A percentile compares a stretch with the other conserved stretches of the same genome.
phyloP scores from a whole-genome alignment of 1,284 basidiomycete species.

The Prillingera fragicola region DNA sequence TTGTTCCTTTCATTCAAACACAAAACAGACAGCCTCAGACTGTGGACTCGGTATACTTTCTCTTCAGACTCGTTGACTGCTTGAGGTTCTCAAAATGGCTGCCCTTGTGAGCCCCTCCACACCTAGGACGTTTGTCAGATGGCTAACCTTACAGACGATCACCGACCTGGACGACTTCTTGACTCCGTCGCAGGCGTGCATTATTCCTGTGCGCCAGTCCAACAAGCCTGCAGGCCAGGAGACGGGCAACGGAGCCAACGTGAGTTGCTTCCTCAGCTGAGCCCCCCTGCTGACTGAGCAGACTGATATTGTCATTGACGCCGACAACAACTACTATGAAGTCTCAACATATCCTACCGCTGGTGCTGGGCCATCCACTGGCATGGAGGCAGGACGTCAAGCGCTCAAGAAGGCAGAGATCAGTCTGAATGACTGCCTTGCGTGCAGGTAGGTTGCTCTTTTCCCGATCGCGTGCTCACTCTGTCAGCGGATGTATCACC shows the following conservation, averaged over 20 bases:
- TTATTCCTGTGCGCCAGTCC: constrained; percentile 70
- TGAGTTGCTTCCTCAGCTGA: neutral
- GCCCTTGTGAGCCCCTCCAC: constrained; percentile 2
- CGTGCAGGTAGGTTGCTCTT: constrained; percentile 48
- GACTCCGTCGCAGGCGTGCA: constrained; percentile 93
- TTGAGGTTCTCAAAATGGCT: constrained; percentile 2
- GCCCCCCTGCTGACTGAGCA: constrained; percentile 16
- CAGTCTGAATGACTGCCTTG: constrained; percentile 82
- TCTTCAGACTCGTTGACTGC: too few species aligned
- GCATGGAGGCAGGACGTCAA: constrained; percentile 42
- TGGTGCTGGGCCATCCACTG: constrained; percentile 28
- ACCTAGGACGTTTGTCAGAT: too few species aligned
- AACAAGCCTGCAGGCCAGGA: constrained; percentile 22
- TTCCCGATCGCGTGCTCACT: constrained; percentile 2
- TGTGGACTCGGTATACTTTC: too few species aligned
- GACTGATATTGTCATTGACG: constrained; percentile 86
- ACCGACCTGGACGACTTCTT: constrained; percentile 98
- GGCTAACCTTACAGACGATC: constrained; percentile 34
- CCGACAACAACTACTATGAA: constrained; percentile 48
- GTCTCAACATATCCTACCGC: constrained; percentile 36
- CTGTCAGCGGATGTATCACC: constrained; percentile 84
- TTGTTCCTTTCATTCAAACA: too few species aligned
- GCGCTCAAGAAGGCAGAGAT: constrained; percentile 89
- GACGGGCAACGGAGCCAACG: constrained; percentile 12
- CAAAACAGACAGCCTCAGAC: too few species aligned